Evolutionary conservation across 2,329 filamentous ascomycete genomes (phyloP).

Genomic region (Fusarium heterosporum): DNA sequence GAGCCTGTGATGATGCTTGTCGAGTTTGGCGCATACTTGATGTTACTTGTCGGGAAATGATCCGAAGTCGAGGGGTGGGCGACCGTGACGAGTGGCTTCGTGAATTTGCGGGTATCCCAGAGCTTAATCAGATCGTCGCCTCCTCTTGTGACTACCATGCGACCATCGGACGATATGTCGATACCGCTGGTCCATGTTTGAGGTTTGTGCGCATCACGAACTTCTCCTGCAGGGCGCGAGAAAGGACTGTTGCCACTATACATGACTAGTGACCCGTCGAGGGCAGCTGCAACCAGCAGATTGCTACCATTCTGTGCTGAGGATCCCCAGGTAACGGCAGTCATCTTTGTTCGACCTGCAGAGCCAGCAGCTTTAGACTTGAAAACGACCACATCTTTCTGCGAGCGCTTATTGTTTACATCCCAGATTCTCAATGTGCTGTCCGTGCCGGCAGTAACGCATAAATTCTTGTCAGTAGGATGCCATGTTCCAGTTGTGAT

Average conservation of each 20-base stretch:
- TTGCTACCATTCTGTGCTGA: slow-evolving; percentile 81
- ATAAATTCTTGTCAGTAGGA: slow-evolving; percentile 84
- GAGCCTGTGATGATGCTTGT: slow-evolving; percentile 92
- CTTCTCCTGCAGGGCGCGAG: slow-evolving; percentile 82
- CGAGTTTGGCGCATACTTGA: slow-evolving; percentile 87
- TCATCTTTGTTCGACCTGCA: slow-evolving; percentile 93
- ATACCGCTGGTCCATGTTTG: slow-evolving; percentile 93
- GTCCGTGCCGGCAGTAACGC: slow-evolving; percentile 92
- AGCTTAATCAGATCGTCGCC: slow-evolving; percentile 94
- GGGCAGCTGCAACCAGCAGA: slow-evolving; percentile 81
- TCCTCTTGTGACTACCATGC: slow-evolving; percentile 89
- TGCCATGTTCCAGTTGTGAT: slow-evolving; percentile 92
- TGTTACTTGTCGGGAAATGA: slow-evolving; percentile 86
- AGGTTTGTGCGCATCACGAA: slow-evolving; percentile 82
- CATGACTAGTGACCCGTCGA: slow-evolving; percentile 92
- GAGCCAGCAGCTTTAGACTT: slow-evolving; percentile 91
- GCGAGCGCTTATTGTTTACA: slow-evolving; percentile 86
- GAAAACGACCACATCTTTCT: slow-evolving; percentile 95
- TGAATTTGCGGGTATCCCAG: slow-evolving; percentile 98
- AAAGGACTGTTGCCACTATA: slow-evolving; percentile 92
- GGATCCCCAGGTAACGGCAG: slow-evolving; percentile 86
- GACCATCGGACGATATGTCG: slow-evolving; percentile 89
- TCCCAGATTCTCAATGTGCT: slow-evolving; percentile 98
- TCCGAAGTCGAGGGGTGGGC: slow-evolving; percentile 84
- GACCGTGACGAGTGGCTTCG: slow-evolving; percentile 83